A percentile compares a stretch with the other conserved stretches of the same genome.
Conservation (phyloP, 2,329 filamentous ascomycete genomes). For the Sporothrix euskadiensis region DNA sequence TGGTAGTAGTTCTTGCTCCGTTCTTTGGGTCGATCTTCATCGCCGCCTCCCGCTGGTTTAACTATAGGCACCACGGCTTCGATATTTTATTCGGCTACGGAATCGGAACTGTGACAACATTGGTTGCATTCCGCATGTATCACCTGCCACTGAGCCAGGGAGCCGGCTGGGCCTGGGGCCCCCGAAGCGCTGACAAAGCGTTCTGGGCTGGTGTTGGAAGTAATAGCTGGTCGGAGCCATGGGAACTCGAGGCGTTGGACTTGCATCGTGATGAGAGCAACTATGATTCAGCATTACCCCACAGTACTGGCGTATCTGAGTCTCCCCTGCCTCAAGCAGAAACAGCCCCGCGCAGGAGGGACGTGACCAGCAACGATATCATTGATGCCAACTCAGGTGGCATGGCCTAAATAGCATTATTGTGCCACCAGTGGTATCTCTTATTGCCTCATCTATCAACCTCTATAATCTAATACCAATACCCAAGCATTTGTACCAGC, state of each 20-base stretch:
- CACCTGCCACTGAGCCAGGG: slow-evolving; percentile 77
- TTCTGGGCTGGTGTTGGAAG: slow-evolving; percentile 75
- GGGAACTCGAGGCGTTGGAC: slow-evolving; percentile 22
- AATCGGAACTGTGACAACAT: slow-evolving; percentile 70
- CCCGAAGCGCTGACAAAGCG: slow-evolving; percentile 65
- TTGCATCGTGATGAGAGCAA: slow-evolving; percentile 38
- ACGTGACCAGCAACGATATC: not conserved
- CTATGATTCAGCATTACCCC: not conserved
- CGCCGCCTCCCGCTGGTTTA: slow-evolving; percentile 79
- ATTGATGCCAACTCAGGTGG: not conserved
- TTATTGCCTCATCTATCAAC: not conserved
- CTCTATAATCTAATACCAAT: not conserved
- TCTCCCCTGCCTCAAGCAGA: not conserved
- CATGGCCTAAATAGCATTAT: not conserved
- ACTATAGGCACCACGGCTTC: slow-evolving; percentile 89
- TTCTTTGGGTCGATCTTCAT: slow-evolving; percentile 78
- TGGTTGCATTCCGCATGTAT: slow-evolving; percentile 80
- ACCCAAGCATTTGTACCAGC: not conserved
- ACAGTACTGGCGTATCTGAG: not conserved
- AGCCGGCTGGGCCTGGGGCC: slow-evolving; percentile 87
- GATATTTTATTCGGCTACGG: slow-evolving; percentile 84
- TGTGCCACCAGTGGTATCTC: not conserved
- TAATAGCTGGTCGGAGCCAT: slow-evolving; percentile 51
- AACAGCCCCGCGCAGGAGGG: not conserved
- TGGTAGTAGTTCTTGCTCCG: slow-evolving; percentile 69